Conservation (phyloP, 495 filamentous ascomycete genomes). For the Neurospora sp. region DNA sequence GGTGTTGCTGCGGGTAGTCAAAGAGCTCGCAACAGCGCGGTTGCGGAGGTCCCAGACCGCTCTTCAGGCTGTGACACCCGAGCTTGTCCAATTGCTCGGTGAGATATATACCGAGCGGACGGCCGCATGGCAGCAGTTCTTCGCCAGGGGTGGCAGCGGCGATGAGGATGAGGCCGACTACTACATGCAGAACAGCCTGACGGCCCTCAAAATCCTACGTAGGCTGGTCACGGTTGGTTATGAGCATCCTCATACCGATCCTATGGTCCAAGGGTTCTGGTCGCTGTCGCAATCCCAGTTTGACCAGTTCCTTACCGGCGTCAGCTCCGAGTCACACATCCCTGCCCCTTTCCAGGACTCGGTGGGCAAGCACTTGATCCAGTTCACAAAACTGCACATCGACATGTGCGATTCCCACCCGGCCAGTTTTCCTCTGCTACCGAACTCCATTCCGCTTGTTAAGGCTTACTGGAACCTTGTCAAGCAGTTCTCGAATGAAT, state of each 20-base stretch:
- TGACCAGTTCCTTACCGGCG: slow-evolving; percentile 49
- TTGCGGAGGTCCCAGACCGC: slow-evolving; percentile 57
- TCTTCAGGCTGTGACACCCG: slow-evolving; percentile 65
- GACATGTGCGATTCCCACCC: slow-evolving; percentile 69
- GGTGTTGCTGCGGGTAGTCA: slow-evolving; percentile 74
- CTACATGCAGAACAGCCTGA: slow-evolving; percentile 61
- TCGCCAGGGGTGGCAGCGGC: slow-evolving; percentile 30
- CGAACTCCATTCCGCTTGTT: slow-evolving; percentile 63
- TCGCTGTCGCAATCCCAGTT: slow-evolving; percentile 58
- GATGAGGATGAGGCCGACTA: slow-evolving; percentile 50
- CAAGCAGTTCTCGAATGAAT: slow-evolving; percentile 60
- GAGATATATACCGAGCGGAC: slow-evolving; percentile 67
- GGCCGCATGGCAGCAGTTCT: slow-evolving; percentile 54
- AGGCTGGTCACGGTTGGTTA: slow-evolving; percentile 74
- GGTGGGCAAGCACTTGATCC: slow-evolving; percentile 76
- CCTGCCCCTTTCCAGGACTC: slow-evolving; percentile 35
- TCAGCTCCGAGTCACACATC: slow-evolving; percentile 38
- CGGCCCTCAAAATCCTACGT: slow-evolving; percentile 68
- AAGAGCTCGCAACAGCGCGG: slow-evolving; percentile 75
- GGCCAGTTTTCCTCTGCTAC: slow-evolving; percentile 68
- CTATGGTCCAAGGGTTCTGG: slow-evolving; percentile 71
- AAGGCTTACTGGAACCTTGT: slow-evolving; percentile 77
- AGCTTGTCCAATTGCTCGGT: slow-evolving; percentile 66
- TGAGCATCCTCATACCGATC: slow-evolving; percentile 67
- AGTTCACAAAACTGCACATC: slow-evolving; percentile 84